Percentiles rank a stretch among this genome's conserved stretches.
Evolutionary conservation across 306 rosid species (phyloP).

Genomic region (Castanea sativa): DNA sequence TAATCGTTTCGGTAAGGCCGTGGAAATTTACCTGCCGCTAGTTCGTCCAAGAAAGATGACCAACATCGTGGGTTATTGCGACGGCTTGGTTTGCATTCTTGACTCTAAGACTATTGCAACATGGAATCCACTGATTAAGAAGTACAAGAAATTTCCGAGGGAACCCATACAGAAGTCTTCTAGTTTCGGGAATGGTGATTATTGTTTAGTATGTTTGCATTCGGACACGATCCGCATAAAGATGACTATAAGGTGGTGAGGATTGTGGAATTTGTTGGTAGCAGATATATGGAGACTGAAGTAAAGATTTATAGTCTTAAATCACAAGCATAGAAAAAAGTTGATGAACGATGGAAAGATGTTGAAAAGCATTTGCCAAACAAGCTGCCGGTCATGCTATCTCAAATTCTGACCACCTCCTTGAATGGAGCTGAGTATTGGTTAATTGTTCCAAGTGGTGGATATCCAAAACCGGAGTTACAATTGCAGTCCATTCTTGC

Average conservation of each 20-base stretch:
- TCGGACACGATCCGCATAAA: not conserved
- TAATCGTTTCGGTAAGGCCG: not conserved
- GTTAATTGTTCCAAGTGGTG: not conserved
- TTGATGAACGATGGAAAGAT: not conserved
- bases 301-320: not conserved
- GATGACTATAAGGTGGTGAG: not conserved
- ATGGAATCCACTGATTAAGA: not conserved
- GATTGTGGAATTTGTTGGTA: not conserved
- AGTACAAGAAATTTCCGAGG: not conserved
- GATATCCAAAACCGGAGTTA: not conserved
- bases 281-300: not conserved
- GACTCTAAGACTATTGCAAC: not conserved
- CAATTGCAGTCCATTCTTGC: not conserved
- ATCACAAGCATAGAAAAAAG: not conserved
- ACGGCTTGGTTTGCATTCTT: not conserved
- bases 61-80: not conserved
- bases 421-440: not conserved
- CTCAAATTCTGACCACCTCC: not conserved
- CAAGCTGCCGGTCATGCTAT: not conserved
- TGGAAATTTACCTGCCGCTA: not conserved
- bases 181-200: not conserved
- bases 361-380: too few species aligned
- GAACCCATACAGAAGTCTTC: not conserved
- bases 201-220: not conserved
- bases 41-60: not conserved